Evolutionary conservation across 2,329 filamentous ascomycete genomes (phyloP), one percentile per base, ranked within the genome.

Genomic region (Ophiocordyceps camponoti-saundersi): DNA sequence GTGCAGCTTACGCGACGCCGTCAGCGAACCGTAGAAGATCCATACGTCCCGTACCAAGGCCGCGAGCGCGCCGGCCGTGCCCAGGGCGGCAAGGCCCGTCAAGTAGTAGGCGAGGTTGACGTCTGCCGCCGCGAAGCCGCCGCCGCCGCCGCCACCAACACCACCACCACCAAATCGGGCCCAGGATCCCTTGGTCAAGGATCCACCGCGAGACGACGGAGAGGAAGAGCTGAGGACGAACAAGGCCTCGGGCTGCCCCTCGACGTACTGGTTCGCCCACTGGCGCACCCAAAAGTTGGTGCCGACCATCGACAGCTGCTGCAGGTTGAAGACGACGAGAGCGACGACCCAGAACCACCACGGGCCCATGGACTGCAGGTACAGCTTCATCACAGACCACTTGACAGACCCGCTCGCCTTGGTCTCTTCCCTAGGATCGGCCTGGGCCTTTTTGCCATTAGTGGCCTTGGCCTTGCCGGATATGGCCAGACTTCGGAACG

Each of bases 271-370:
- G 60, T 95, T 94, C 16, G 90, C 84, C 92, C 92, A 98, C 60
- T 90, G 72, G 55, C 86, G 78, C 56, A 98, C 94, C 92, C 92
- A 98, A 45, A 95, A 66, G 56, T 92, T 95, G 34, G 88, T 93
- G 1, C 83, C 86, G 2, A 96, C 82, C 22, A 84, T 84, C 4
- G 84, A 83, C 32, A 95, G 61, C 60, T 98, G 92, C 59, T 95
- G 89, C 42, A 82, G 67, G 26, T 73, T 72, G 58, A 98, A 96
- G 36, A 89, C 80, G 5, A 80, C 53, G 15, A 80, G 65, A 20
- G 89, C 84, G 34, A 85, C 67, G 44, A 82, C 62, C 92, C 92
- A 98, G 67, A 94, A 98, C 73, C 86, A 89, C 86, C 88, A 95
- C 5, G 82, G 74, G n/a, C 92, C 92, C 92, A 98, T 98, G 52